These are phyloP conservation scores for Aureobasidium melanogenum DNA, from an alignment of 2,329 filamentous ascomycete species.

Conservation along the genomic window DNA sequence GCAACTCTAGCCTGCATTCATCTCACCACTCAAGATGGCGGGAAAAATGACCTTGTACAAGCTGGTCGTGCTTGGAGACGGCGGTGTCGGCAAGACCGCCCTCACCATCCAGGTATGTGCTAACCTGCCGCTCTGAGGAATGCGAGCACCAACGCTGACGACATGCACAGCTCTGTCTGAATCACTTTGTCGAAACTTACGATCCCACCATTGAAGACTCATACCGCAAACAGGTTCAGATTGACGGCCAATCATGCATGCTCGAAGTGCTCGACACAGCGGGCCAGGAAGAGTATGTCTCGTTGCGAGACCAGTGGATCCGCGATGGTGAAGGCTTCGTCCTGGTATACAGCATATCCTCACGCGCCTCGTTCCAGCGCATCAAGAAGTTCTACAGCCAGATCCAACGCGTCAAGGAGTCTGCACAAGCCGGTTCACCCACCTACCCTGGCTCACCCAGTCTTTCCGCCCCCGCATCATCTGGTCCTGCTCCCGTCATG, in stretches of 20 bases:
- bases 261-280: conserved; percentile 95
- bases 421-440: conserved; percentile 60
- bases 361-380: conserved; percentile 84
- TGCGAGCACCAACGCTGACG: conserved; percentile 8
- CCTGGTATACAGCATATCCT: conserved; percentile 96
- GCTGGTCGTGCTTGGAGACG: conserved; percentile 92
- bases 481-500: conserved; percentile 83
- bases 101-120: conserved; percentile 69
- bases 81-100: conserved; percentile 98
- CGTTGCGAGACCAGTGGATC: conserved; percentile 95
- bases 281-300: conserved; percentile 97
- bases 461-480: conserved; percentile 40
- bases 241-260: conserved; percentile 93
- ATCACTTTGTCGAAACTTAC: conserved; percentile 95
- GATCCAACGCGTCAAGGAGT: conserved; percentile 95
- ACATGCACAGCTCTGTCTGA: conserved; percentile 69
- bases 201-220: conserved; percentile 62
- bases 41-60: conserved; percentile 55
- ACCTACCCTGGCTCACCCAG: conserved; percentile 68
- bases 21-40: conserved; percentile 12
- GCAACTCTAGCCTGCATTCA: not conserved
- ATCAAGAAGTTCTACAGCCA: conserved; percentile 96
- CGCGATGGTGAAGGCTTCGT: conserved; percentile 96
- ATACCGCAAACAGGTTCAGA: conserved; percentile 65
- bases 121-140: not conserved